Base-by-base conservation (phyloP, 352 stramenopile species). In the Globisporangium acanthophoron region DNA sequence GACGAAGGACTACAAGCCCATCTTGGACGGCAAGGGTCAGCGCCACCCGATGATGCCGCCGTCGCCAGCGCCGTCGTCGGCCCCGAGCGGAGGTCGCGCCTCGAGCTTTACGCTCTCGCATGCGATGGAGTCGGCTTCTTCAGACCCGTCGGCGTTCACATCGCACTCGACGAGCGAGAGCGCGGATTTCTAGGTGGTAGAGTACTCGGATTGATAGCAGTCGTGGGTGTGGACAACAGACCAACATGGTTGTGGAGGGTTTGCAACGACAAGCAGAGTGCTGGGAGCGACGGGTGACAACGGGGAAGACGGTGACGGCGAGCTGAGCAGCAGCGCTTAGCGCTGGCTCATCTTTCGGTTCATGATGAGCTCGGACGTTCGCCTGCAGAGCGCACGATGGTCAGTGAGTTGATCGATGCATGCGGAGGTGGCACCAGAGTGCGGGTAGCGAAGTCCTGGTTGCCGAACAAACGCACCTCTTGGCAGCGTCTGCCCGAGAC, bases 291-390 rank as follows among this genome's bases (percentile, higher is more conserved):
- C 15, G 41, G 24, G 7, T 33, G 27, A 12, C 11, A 15, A 31
- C 37, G 45, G 45, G 6, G 12, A 51, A 16, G 13, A 20, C 46
- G 13, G 3, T 21, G 33, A 24, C 2, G 31, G 44, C 9, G 16
- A 54, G 15, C 9, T 20, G 12, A n/a, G 18, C 11, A 21, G n/a
- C 33, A 20, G 18, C 16, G 35, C 44, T 76, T 63, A 85, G 69
- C 72, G 67, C 47, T 66, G 60, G 35, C 64, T 66, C 74, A 84
- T 90, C 61, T 90, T 91, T 48, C 83, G 79, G 46, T 81, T 89
- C 80, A 91, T 82, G 55, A 94, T 92, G 27, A 94, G 58, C 66
- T 94, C 85, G 8, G 85, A 93, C 44, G 85, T 94, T 48, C 85
- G 80, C 41, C 85, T 94, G 56, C 11, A 47, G 11, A 65, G 18